These are phyloP conservation scores for Andrographis paniculata DNA, from an alignment of 305 asterid species.

Conservation along the genomic window DNA sequence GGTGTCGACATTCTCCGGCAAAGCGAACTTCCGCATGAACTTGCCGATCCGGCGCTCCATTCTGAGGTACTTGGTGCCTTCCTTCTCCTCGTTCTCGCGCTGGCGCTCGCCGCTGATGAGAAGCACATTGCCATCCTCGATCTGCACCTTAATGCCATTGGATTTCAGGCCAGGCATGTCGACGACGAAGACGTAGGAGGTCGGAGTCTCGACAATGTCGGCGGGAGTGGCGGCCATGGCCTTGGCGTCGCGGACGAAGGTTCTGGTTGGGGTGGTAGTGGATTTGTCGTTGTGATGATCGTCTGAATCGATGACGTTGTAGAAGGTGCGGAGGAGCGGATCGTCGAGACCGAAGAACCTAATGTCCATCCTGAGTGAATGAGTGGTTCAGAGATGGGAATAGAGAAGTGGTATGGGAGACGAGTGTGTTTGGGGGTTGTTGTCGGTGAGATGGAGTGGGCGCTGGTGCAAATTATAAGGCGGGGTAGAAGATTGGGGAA, in stretches of 20 bases:
- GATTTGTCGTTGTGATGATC: conserved; percentile 28
- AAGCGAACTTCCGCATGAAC: conserved; percentile 49
- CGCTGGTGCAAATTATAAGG: background rate
- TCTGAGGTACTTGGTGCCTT: conserved; percentile 47
- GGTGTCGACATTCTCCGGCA: conserved; percentile 62
- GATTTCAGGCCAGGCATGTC: conserved; percentile 79
- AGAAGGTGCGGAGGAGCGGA: conserved; percentile 50
- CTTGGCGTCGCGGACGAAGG: conserved; percentile 60
- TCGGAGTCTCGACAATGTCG: conserved; percentile 46
- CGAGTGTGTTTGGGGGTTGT: too few species aligned
- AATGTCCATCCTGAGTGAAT: conserved; percentile 32
- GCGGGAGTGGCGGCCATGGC: conserved; percentile 80
- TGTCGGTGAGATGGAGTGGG: too few species aligned
- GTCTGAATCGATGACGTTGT: conserved; percentile 41
- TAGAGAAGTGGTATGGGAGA: too few species aligned
- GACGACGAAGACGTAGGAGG: conserved; percentile 39
- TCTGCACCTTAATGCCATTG: conserved; percentile 61
- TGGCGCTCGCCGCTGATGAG: conserved; percentile 53
- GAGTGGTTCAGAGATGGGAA: too few species aligned
- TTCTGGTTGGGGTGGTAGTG: conserved; percentile 34
- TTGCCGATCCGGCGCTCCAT: conserved; percentile 66
- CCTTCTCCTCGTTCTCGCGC: conserved; percentile 53
- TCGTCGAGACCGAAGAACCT: conserved; percentile 43
- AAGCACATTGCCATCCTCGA: conserved; percentile 55
- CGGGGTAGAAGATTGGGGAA: background rate